Base-by-base conservation (phyloP, 1,284 basidiomycete genomes). In the Pyrrhoderma noxium region DNA sequence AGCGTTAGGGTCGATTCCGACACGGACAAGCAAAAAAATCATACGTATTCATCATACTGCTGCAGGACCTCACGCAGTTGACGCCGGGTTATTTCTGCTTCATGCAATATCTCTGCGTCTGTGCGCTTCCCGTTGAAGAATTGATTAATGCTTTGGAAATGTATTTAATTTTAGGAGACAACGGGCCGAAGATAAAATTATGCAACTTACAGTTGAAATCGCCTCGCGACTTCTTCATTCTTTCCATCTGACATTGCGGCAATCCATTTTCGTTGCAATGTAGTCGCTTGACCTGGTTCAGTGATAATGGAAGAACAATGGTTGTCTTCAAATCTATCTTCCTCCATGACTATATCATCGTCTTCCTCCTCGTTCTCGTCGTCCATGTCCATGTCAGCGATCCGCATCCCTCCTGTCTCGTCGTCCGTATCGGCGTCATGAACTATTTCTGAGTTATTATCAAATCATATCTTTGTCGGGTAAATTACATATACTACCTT, bases 121-220 rank as follows among this genome's bases (percentile, higher is more conserved):
- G 85, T 85, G 52, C 71, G 79, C 64, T 84, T 89, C 11, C 87
- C 87, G 59, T 90, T 86, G 59, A 90, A 90, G 59, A 86, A 89
- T 60, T 86, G 84, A 58, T 85, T 85, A 47, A 89, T 85, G 52
- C 85, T 89, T 57, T 19, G 14, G 19, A 4, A 41, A 14, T 8
- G n/a, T 38, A 48, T 13, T 18, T 16, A 16, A 22, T 34, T 8
- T 11, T 16, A 48, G 40, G 14, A 14, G 43, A 16, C 23, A 22
- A 8, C 43, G 8, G 21, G 8, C 5, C 18, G 36, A 38, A 19
- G n/a, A 18, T 25, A 47, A 19, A 51, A 31, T 18, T 40, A 8
- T 11, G n/a, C 38, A 9, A 70, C 83, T 60, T 55, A 89, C 88
- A 76, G 64, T 54, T 85, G 78, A 60, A 90, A 90, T 23, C 80